phyloP scores from a whole-genome alignment of 1,284 basidiomycete genomes.

The Exobasidium cylindrosporum region DNA sequence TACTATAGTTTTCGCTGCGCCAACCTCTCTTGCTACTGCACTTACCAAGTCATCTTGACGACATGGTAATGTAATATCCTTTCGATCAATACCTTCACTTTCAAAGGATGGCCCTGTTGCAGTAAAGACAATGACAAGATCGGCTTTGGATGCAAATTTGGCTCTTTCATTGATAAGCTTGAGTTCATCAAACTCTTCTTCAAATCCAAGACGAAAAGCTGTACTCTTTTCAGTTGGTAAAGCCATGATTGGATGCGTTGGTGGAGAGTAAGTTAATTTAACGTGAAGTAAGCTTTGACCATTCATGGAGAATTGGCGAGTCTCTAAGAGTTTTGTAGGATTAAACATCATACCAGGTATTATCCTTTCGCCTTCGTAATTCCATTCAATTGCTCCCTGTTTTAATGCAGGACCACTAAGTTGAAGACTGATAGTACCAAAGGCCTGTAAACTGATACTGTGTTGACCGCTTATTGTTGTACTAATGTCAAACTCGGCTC shows the following conservation, averaged over 20 bases:
- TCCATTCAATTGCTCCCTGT: background rate
- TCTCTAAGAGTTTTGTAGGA: background rate
- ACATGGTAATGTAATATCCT: conserved; percentile 7
- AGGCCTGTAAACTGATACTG: background rate
- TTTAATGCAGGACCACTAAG: background rate
- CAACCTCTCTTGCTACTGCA: background rate
- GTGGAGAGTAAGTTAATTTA: background rate
- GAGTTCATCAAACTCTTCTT: conserved; percentile 4
- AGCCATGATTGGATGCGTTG: background rate
- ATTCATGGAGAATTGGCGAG: background rate
- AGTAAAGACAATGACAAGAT: conserved; percentile 13
- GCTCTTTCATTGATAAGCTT: too few species aligned
- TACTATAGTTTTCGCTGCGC: conserved; percentile 6
- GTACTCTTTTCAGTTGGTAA: background rate
- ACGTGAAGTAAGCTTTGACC: background rate
- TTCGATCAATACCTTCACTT: conserved; percentile 14
- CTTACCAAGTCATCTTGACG: conserved; percentile 12
- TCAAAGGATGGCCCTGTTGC: conserved; percentile 9
- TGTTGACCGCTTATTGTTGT: background rate
- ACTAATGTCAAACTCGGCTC: background rate
- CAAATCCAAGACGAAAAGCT: conserved; percentile 13
- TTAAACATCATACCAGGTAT: background rate
- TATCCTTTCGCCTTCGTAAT: background rate
- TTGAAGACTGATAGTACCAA: too few species aligned
- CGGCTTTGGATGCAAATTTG: background rate